Conservation (phyloP, 352 stramenopile species). For the Globisporangium paddicum region DNA sequence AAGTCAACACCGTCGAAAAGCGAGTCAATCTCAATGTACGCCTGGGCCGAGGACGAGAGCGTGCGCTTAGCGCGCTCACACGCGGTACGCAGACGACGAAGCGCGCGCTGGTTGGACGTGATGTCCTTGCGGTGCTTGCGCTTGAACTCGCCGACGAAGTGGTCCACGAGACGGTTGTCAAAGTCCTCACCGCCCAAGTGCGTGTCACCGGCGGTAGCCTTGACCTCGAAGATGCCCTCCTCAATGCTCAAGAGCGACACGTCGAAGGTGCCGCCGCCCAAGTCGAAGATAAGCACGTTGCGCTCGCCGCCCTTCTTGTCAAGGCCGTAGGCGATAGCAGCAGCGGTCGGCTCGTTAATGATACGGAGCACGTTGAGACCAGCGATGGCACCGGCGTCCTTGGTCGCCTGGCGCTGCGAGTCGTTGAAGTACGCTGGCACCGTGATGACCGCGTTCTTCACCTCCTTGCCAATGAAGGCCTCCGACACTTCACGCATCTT, state of each 20-base stretch:
- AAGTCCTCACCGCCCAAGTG: slow-evolving; percentile 91
- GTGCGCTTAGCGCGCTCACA: slow-evolving; percentile 92
- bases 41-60: slow-evolving; percentile 80
- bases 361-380: slow-evolving; percentile 93
- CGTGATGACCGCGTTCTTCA: slow-evolving; percentile 88
- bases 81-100: slow-evolving; percentile 86
- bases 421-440: slow-evolving; percentile 98
- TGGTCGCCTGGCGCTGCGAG: slow-evolving; percentile 93
- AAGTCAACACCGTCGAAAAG: slow-evolving; percentile 93
- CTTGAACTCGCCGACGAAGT: slow-evolving; percentile 90
- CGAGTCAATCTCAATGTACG: slow-evolving; percentile 90
- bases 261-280: slow-evolving; percentile 94
- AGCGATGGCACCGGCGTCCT: slow-evolving; percentile 89
- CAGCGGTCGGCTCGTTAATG: slow-evolving; percentile 97
- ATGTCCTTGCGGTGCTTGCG: slow-evolving; percentile 81
- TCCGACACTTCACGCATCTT: slow-evolving; percentile 71
- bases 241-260: slow-evolving; percentile 90
- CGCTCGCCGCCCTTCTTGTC: slow-evolving; percentile 93
- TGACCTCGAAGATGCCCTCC: slow-evolving; percentile 93
- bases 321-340: slow-evolving; percentile 93
- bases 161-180: slow-evolving; percentile 89
- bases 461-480: slow-evolving; percentile 53
- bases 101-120: slow-evolving; percentile 67
- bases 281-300: slow-evolving; percentile 97
- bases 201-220: slow-evolving; percentile 89